Evolutionary conservation across 192 early-diverging fungal genomes (phyloP).

Genomic region (Rhizophagus sp.): DNA sequence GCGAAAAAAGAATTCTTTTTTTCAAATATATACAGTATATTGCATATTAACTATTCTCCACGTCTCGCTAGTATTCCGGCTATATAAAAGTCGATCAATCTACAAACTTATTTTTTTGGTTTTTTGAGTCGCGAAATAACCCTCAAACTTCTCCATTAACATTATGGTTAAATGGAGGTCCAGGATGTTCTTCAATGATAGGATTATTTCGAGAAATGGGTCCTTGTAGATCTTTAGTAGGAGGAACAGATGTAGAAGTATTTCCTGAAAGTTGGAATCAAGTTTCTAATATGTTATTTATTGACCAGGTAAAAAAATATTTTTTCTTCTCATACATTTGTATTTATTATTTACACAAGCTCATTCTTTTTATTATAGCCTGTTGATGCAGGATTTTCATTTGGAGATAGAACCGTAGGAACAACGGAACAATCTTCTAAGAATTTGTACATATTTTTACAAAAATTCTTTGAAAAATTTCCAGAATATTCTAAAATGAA

Average conservation of each 20-base stretch:
- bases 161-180: constrained; percentile 49
- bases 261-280: constrained; percentile 28
- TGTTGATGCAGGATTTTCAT: constrained; percentile 35
- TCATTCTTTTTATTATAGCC: constrained; percentile 55
- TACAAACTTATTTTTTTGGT: too few relatives aligned
- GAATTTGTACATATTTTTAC: constrained; percentile 51
- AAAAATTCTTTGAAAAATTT: constrained; percentile 44
- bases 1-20: too few relatives aligned
- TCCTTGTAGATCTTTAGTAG: constrained; percentile 79
- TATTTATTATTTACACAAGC: not conserved
- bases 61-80: not conserved
- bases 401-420: constrained; percentile 38
- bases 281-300: constrained; percentile 21
- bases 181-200: constrained; percentile 78
- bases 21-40: too few relatives aligned
- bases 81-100: not conserved
- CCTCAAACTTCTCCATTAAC: too few relatives aligned
- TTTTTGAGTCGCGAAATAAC: too few relatives aligned
- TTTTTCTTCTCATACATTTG: too few relatives aligned
- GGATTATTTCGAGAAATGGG: constrained; percentile 81
- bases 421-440: constrained; percentile 45
- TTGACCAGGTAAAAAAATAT: constrained; percentile 7
- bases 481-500: not conserved
- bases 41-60: not conserved
- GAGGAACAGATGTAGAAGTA: constrained; percentile 49